phyloP scores from a whole-genome alignment of 768 basidiomycete species.

The Tricholoma sp. region DNA sequence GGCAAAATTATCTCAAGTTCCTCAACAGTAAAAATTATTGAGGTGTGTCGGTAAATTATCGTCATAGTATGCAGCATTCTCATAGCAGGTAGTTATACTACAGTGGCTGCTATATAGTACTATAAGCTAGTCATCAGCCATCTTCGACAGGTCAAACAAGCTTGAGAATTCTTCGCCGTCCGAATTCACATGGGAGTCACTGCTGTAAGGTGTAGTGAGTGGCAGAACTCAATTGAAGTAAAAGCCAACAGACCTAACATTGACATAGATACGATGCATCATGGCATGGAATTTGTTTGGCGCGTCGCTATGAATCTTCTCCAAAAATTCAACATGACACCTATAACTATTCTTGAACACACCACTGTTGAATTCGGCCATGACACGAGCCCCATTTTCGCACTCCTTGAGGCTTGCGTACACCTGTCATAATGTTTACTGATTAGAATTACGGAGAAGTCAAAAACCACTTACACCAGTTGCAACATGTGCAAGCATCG shows the following conservation, averaged over 20 bases:
- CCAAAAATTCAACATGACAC: background rate
- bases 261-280: constrained; percentile 1
- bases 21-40: too few relatives aligned
- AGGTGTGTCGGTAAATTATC: too few relatives aligned
- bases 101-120: too few relatives aligned
- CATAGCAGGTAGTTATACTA: too few relatives aligned
- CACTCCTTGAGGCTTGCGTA: background rate
- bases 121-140: background rate
- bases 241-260: background rate
- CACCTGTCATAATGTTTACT: background rate
- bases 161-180: background rate
- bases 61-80: too few relatives aligned
- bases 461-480: background rate
- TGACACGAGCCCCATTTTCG: background rate
- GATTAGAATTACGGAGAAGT: background rate
- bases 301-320: background rate
- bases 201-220: background rate
- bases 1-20: too few relatives aligned
- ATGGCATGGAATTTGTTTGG: constrained; percentile 5
- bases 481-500: constrained; percentile 2
- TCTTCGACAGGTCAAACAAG: background rate
- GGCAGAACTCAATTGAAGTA: background rate
- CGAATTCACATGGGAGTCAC: background rate
- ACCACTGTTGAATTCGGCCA: background rate
- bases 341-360: background rate